These are phyloP conservation scores for Pseudohyphozyma bogoriensis DNA, from an alignment of 768 basidiomycete genomes.

Conservation along the genomic window DNA sequence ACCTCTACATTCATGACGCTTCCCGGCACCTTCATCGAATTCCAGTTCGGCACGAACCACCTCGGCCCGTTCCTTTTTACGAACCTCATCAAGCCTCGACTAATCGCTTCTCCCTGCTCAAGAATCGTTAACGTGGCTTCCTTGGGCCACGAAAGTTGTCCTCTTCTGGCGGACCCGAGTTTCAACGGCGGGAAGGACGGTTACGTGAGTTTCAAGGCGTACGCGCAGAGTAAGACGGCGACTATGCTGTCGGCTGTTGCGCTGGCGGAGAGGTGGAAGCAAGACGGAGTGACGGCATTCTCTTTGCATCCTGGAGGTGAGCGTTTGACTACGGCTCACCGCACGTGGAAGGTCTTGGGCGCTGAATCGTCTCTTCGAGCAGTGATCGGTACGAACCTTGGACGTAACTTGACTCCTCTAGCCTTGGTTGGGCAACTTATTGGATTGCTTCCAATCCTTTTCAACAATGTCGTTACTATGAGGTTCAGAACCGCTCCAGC, in stretches of 20 bases:
- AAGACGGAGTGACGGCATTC: neutral
- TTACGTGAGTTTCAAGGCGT: slow-evolving; percentile 8
- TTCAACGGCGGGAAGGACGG: slow-evolving; percentile 1
- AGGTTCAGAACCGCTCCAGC: too few species aligned
- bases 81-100: slow-evolving; percentile 5
- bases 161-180: neutral
- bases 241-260: slow-evolving; percentile 16
- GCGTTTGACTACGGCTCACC: too few species aligned
- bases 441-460: too few species aligned
- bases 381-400: neutral
- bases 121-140: slow-evolving; percentile 16
- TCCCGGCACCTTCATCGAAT: too few species aligned
- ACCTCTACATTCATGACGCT: neutral
- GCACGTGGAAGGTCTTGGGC: too few species aligned
- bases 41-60: slow-evolving; percentile 20
- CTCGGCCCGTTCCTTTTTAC: slow-evolving; percentile 22
- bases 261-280: neutral
- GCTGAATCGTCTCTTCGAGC: too few species aligned
- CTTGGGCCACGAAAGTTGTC: slow-evolving; percentile 2
- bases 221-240: slow-evolving; percentile 16
- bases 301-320: slow-evolving; percentile 8
- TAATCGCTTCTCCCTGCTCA: neutral
- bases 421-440: too few species aligned
- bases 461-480: too few species aligned
- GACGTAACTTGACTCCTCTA: neutral